phyloP scores from a whole-genome alignment of 768 basidiomycete genomes.

The Amanita molliuscula region DNA sequence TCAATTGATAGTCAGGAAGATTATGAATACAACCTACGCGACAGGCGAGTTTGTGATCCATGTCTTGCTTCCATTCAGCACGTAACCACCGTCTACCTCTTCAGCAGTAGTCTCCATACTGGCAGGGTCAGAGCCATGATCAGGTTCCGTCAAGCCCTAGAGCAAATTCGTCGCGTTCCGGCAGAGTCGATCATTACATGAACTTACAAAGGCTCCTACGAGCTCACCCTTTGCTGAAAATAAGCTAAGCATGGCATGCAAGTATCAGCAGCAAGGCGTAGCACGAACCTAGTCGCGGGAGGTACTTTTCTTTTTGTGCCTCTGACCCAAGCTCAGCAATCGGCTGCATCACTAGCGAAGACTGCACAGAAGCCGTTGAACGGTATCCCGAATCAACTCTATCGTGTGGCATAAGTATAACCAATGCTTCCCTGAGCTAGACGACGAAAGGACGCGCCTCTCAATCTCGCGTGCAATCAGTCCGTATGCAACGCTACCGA shows the following conservation, averaged over 20 bases:
- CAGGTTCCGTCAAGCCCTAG: slow-evolving; percentile 91
- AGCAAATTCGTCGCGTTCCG: background rate
- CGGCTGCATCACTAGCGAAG: slow-evolving; percentile 94
- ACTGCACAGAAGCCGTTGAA: slow-evolving; percentile 91
- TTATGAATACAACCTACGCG: slow-evolving; percentile 42
- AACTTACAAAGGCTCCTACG: slow-evolving; percentile 86
- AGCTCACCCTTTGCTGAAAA: slow-evolving; percentile 69
- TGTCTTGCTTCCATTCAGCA: slow-evolving; percentile 87
- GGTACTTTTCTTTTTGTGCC: slow-evolving; percentile 83
- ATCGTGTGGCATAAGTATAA: slow-evolving; percentile 2
- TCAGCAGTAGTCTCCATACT: slow-evolving; percentile 93
- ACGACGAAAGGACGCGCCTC: slow-evolving; percentile 34
- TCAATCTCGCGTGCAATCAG: slow-evolving; percentile 92
- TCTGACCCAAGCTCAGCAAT: slow-evolving; percentile 84
- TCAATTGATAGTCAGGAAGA: slow-evolving; percentile 6
- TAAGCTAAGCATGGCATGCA: background rate
- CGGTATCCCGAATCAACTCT: slow-evolving; percentile 97
- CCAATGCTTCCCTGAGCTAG: background rate
- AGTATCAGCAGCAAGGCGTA: background rate
- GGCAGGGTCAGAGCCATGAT: slow-evolving; percentile 95
- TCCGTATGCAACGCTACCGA: slow-evolving; percentile 86
- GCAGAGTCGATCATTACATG: slow-evolving; percentile 1
- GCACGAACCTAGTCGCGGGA: slow-evolving; percentile 65
- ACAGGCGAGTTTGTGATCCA: slow-evolving; percentile 96
- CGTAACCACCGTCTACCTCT: slow-evolving; percentile 77